Evolutionary conservation across 2,329 filamentous ascomycete genomes (phyloP), one percentile per base, ranked within the genome.

Genomic region (Talaromyces funiculosus): DNA sequence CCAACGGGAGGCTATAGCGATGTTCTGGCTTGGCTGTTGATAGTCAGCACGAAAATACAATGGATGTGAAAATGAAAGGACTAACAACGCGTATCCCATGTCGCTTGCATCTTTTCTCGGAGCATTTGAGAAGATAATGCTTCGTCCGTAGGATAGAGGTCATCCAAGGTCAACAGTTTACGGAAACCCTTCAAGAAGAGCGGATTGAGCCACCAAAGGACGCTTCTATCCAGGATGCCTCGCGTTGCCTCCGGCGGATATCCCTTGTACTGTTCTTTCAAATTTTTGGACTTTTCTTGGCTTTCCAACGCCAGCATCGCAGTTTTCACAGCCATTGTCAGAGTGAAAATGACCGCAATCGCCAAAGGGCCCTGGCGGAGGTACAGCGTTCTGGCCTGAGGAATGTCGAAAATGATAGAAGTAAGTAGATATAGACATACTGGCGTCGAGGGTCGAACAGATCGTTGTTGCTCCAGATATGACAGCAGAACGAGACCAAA

Each of bases 151-250:
- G 12, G 54, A 45, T 57, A 26, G 22, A 57, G 54, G 16, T 57
- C 54, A 20, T 57, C 26, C 12, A 31, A 10, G 31, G 54, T 57
- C 31, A 57, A 26, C 38, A 57, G 35, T 33, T 26, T 43, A 33
- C 54, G 54, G 14, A 57, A 57, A 24, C 54, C 54, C 7, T 26
- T 45, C 1, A 33, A 20, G 31, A 57, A 45, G 12, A 57, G 54
- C 12, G 37, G 54, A 35, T 57, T 57, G 14, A 57, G 54, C 54
- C 54, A 57, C 40, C 54, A 57, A 18, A 57, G 40, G 8, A 57
- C 31, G 5, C n/a, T 33, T 33, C 54, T 37, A 38, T 55, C 40
- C 35, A 55, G 3, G 22, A 57, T 35, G 31, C 54, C 54, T 33
- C 54, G 40, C 7, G 38, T 57, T 31, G 54, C 40, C 22, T 57